Evolutionary conservation across 1,139 yeast genomes (phyloP), one percentile per base, ranked within the genome.

Genomic region (Sugiyamaella pinicola): DNA sequence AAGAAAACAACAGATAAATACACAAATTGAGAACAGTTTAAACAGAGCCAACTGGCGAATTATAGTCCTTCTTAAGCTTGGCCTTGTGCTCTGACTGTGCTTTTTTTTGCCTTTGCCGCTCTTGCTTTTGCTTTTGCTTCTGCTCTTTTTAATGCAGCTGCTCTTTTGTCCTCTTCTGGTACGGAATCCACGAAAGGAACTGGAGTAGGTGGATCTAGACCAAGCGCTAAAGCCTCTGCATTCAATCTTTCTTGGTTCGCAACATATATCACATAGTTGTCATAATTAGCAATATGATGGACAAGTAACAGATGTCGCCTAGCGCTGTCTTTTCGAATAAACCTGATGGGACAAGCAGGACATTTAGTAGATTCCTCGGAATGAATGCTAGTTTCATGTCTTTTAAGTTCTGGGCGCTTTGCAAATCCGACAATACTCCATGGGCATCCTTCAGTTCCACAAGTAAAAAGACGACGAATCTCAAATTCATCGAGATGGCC

Each of bases 321-420:
- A 55, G 57, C 51, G 17, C 61, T 55, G 46, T 61, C 68, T 55
- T 77, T 77, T 50, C 89, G 71, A 55, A 80, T 78, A 63, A 84
- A 83, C 4, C 67, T 67, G 61, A 81, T 81, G 19, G 73, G 74
- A 62, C 89, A 84, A 46, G 71, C 71, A 12, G 68, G 65, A 60
- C 80, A 74, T 24, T 58, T 47, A 18, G 51, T 53, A 29, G 24
- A 22, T 13, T 52, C 49, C 22, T 46, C 49, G 9, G 55, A 60
- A 62, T 85, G 90, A 58, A 82, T 84, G 38, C 78, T 73, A 29
- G 80, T 77, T 56, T 81, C 77, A 60, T 85, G 90, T 55, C 88
- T 78, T 55, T 80, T 72, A 56, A 84, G 75, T 59, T 83, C 86
- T 4, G 83, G 81, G 49, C 79, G 72, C 53, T 84, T 78, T 37